Conservation (phyloP, 306 rosid genomes). For the Vigna mungo region DNA sequence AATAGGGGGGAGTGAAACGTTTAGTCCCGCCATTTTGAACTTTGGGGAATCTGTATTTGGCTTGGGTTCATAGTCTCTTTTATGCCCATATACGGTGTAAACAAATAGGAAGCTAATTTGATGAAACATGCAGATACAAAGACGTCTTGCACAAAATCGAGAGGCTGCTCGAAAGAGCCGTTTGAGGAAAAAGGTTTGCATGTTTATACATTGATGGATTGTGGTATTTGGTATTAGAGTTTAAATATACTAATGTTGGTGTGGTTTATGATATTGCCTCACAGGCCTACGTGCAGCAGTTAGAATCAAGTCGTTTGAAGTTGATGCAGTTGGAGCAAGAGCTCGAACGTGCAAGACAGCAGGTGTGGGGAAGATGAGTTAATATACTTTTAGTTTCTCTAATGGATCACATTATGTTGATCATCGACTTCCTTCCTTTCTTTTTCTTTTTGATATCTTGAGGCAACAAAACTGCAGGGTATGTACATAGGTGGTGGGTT, state of each 20-base stretch:
- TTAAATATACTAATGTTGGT: constrained; percentile 31
- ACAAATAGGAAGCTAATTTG: constrained; percentile 29
- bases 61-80: background rate
- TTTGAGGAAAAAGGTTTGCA: constrained; percentile 83
- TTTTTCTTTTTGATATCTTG: constrained; percentile 18
- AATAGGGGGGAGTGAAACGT: background rate
- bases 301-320: constrained; percentile 93
- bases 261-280: constrained; percentile 43
- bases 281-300: constrained; percentile 94
- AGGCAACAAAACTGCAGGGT: constrained; percentile 67
- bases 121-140: constrained; percentile 67
- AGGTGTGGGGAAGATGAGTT: constrained; percentile 60
- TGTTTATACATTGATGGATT: constrained; percentile 42
- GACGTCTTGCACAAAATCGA: constrained; percentile 98
- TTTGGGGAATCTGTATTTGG: constrained; percentile 15
- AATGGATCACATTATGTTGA: constrained; percentile 18
- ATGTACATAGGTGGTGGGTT: constrained; percentile 65
- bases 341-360: constrained; percentile 84
- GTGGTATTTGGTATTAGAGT: constrained; percentile 28
- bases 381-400: constrained; percentile 37
- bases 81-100: constrained; percentile 17
- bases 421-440: constrained; percentile 3
- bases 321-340: constrained; percentile 93
- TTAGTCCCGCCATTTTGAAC: background rate
- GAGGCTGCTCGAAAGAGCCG: constrained; percentile 99